Base-by-base conservation (phyloP, 2,329 filamentous ascomycete species). In the Monosporascus sp. region DNA sequence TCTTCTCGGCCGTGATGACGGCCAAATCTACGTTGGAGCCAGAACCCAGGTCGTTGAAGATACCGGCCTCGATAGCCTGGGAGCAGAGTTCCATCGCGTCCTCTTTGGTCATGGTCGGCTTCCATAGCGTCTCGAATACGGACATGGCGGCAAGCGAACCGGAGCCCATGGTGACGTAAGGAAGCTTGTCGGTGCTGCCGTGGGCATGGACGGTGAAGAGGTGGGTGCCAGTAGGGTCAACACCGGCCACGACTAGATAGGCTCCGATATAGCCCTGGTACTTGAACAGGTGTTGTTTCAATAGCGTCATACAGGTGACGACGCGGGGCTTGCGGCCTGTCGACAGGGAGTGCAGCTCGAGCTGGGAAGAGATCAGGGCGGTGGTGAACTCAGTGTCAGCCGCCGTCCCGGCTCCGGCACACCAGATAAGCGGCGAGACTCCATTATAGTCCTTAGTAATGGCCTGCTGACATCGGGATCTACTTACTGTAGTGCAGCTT, bases 401-500 rank as follows among this genome's bases (percentile, higher is more conserved):
- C 57, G 94, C 94, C 50, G 94, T 99, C 73, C 95, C 94, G 63
- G 94, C 95, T 64, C 94, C 94, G 9, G 94, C 94, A 76, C 94
- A 99, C 94, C 94, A 99, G 75, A 99, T 99, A 74, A 97, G 91
- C 55, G 94, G 93, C 44, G 94, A 82, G 73, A 99, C n/a, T n/a
- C n/a, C n/a, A n/a, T n/a, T n/a, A n/a, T n/a, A n/a, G n/a, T n/a
- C n/a, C n/a, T n/a, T n/a, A n/a, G n/a, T n/a, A n/a, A n/a, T n/a
- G n/a, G n/a, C n/a, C n/a, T n/a, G n/a, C n/a, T n/a, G n/a, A n/a
- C n/a, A n/a, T n/a, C n/a, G n/a, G n/a, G n/a, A n/a, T n/a, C n/a
- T n/a, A n/a, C n/a, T n/a, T n/a, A n/a, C n/a, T 99, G 81, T 95
- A 99, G 79, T 99, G 94, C 60, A 99, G 86, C 80, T 99, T 99